Conservation (phyloP, 2,329 filamentous ascomycete species). For the Ophiocordyceps robertsii region DNA sequence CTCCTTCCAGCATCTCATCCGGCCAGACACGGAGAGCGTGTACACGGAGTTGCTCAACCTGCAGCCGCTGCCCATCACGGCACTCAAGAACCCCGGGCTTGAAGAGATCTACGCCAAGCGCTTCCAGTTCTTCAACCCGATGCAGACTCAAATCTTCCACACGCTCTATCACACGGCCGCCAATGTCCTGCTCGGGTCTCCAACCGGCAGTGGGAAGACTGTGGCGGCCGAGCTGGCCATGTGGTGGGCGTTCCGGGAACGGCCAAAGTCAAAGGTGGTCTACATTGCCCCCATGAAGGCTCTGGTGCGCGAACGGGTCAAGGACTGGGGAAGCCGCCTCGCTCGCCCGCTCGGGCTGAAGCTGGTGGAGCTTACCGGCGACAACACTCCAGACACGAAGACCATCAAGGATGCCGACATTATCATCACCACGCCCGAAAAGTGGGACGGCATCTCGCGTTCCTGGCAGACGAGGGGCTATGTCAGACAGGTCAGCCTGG, state of each 20-base stretch:
- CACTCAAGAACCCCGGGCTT: conserved; percentile 72
- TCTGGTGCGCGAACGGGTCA: conserved; percentile 86
- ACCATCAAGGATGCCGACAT: conserved; percentile 94
- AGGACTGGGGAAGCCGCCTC: conserved; percentile 81
- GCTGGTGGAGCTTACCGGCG: conserved; percentile 86
- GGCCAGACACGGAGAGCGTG: conserved; percentile 92
- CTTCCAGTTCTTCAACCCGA: conserved; percentile 96
- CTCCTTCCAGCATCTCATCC: conserved; percentile 94
- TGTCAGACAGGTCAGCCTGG: conserved; percentile 83
- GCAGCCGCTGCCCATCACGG: conserved; percentile 76
- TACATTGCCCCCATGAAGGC: conserved; percentile 99
- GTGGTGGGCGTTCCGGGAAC: conserved; percentile 98
- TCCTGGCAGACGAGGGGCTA: conserved; percentile 98
- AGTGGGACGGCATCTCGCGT: conserved; percentile 98
- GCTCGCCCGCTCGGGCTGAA: conserved; percentile 74
- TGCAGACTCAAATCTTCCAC: conserved; percentile 99
- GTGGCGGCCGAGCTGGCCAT: conserved; percentile 92
- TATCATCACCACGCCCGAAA: conserved; percentile 98
- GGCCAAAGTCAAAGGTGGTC: conserved; percentile 90
- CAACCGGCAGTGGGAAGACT: conserved; percentile 94
- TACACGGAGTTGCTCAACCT: conserved; percentile 90
- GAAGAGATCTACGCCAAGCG: conserved; percentile 81
- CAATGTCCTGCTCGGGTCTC: conserved; percentile 89
- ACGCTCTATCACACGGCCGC: conserved; percentile 84
- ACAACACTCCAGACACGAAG: conserved; percentile 93